phyloP scores from a whole-genome alignment of 352 stramenopile genomes.

The Chrysophaeum taylorii region DNA sequence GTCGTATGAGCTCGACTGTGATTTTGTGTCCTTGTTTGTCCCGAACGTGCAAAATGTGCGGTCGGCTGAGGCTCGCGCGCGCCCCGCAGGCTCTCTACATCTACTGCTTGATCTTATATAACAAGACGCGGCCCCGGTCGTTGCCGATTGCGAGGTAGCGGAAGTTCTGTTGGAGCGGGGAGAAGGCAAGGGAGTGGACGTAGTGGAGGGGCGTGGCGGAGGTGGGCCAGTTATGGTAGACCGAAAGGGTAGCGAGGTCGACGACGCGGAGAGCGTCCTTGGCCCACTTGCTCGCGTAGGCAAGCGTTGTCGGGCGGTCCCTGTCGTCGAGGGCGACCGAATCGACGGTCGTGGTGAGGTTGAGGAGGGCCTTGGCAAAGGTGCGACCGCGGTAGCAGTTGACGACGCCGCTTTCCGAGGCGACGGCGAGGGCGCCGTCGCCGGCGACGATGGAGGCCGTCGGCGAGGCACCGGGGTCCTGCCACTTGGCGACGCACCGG shows the following conservation, averaged over 20 bases:
- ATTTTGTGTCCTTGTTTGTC: too few species aligned
- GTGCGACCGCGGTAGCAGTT: conserved; percentile 73
- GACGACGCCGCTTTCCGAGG: conserved; percentile 88
- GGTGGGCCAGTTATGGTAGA: conserved; percentile 96
- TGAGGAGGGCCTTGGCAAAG: conserved; percentile 88
- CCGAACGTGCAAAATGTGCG: too few species aligned
- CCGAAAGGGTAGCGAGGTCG: conserved; percentile 79
- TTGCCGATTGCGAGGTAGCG: conserved; percentile 88
- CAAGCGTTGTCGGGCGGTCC: conserved; percentile 36
- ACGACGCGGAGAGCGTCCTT: conserved; percentile 87
- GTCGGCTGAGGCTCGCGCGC: too few species aligned
- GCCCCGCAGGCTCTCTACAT: too few species aligned
- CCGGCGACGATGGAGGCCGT: conserved; percentile 47
- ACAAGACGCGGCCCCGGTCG: conserved; percentile 84
- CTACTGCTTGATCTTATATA: conserved; percentile 91
- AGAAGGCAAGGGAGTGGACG: conserved; percentile 89
- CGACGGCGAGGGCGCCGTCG: conserved; percentile 72
- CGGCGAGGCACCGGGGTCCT: conserved; percentile 43
- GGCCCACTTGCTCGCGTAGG: conserved; percentile 73
- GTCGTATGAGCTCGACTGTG: too few species aligned
- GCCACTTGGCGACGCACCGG: conserved; percentile 60
- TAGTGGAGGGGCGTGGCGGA: conserved; percentile 88
- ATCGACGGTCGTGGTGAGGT: conserved; percentile 80
- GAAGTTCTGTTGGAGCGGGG: conserved; percentile 71
- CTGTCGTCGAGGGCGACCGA: conserved; percentile 70